phyloP scores from a whole-genome alignment of 495 filamentous ascomycete genomes.

The Aspergillus indologenus region DNA sequence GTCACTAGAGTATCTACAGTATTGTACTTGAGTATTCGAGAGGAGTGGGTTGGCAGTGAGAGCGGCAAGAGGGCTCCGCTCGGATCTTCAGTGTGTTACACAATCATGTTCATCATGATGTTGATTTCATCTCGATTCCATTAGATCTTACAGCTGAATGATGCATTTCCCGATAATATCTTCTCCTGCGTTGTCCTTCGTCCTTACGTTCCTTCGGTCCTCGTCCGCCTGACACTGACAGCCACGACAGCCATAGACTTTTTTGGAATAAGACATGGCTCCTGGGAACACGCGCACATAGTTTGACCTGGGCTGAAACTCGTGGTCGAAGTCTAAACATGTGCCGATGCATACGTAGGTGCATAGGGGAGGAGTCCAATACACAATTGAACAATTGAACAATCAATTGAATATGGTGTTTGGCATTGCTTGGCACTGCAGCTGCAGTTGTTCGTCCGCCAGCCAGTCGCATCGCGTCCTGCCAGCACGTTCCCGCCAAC shows the following conservation, averaged over 20 bases:
- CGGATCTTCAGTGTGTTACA: neutral
- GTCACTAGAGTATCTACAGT: no score
- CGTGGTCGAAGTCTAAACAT: constrained; percentile 4
- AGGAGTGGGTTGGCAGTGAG: no score
- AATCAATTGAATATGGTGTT: neutral
- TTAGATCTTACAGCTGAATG: neutral
- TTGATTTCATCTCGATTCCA: no score
- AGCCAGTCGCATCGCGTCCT: constrained; percentile 7
- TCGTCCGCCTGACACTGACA: neutral
- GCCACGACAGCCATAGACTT: no score
- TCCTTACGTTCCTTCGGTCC: neutral
- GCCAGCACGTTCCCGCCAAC: constrained; percentile 8
- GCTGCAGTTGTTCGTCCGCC: neutral
- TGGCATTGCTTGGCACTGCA: neutral
- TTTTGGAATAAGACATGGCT: neutral
- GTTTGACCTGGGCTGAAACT: constrained; percentile 10
- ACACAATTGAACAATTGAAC: no score
- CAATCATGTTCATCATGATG: neutral
- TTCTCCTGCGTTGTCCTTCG: no score
- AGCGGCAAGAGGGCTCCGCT: neutral
- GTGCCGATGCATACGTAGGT: no score
- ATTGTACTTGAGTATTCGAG: no score
- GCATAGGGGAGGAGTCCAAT: no score
- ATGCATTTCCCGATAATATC: no score
- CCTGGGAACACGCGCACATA: neutral